These are phyloP conservation scores for Kluyveromyces sp. DNA, from an alignment of 1,139 yeast species.

Conservation along the genomic window DNA sequence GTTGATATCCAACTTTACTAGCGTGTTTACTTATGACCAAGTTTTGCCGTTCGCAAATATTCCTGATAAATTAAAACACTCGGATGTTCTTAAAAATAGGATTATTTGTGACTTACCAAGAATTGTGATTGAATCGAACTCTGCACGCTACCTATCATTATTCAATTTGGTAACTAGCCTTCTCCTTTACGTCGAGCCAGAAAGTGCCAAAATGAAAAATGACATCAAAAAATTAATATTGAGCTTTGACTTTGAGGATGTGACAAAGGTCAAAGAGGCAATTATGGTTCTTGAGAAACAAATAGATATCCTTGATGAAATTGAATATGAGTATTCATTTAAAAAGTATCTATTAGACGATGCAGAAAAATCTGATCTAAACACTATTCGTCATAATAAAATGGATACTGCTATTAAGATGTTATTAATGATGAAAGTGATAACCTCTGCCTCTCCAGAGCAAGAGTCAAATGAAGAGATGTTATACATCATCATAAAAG, in stretches of 20 bases:
- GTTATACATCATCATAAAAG: conserved; percentile 50
- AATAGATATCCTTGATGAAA: conserved; percentile 38
- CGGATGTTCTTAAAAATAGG: conserved; percentile 27
- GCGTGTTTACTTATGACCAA: conserved; percentile 50
- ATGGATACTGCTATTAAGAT: conserved; percentile 27
- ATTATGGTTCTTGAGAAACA: conserved; percentile 50
- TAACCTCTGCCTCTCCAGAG: conserved; percentile 24
- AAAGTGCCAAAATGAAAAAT: conserved; percentile 47
- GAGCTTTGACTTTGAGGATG: conserved; percentile 60
- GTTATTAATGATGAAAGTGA: conserved; percentile 29
- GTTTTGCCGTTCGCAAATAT: conserved; percentile 25
- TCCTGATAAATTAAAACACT: conserved; percentile 24
- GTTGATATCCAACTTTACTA: conserved; percentile 56
- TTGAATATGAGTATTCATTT: conserved; percentile 36
- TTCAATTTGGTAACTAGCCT: conserved; percentile 60
- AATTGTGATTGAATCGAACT: conserved; percentile 62
- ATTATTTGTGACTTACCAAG: conserved; percentile 60
- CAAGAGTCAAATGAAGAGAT: conserved; percentile 23
- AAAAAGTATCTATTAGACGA: conserved; percentile 31
- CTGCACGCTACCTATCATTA: conserved; percentile 62
- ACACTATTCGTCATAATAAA: conserved; percentile 26
- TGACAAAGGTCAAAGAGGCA: conserved; percentile 45
- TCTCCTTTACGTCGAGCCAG: conserved; percentile 59
- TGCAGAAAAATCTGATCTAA: conserved; percentile 28
- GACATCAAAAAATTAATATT: conserved; percentile 59